Conservation (phyloP, 257 asterid species). For the Datura wrightii region DNA sequence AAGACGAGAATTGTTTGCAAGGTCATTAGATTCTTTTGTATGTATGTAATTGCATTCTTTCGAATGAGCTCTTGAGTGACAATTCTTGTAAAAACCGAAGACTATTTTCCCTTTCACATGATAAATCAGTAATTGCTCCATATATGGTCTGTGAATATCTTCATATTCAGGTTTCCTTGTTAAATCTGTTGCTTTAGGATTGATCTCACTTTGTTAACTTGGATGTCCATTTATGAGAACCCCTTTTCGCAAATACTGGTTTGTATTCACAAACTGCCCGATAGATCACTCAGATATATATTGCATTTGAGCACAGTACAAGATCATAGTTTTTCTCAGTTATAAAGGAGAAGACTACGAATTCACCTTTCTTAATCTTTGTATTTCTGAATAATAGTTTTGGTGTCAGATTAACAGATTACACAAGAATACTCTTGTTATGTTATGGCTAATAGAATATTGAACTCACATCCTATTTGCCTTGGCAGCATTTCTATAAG, state of each 20-base stretch:
- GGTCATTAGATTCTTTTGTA: slow-evolving; percentile 50
- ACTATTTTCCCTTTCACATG: neutral
- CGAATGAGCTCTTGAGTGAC: slow-evolving; percentile 44
- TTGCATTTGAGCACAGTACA: neutral
- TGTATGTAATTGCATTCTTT: slow-evolving; percentile 35
- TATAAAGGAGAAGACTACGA: neutral
- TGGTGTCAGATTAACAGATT: neutral
- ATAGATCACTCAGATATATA: neutral
- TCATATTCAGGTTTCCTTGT: neutral
- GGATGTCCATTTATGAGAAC: neutral
- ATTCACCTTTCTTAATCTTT: neutral
- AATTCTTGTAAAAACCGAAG: slow-evolving; percentile 44
- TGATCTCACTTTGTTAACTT: neutral
- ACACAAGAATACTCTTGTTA: neutral
- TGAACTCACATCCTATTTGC: slow-evolving; percentile 10
- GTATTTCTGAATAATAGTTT: neutral
- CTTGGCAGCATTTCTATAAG: neutral
- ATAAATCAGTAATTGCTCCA: neutral
- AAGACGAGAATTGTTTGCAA: slow-evolving; percentile 43
- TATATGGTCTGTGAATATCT: neutral
- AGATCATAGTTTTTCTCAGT: neutral
- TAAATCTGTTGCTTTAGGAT: neutral
- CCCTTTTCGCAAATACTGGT: neutral
- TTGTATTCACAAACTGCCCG: neutral
- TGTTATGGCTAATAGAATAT: neutral